Base-by-base conservation (phyloP, 1,284 basidiomycete genomes). In the Fomitopsis schrenkii region DNA sequence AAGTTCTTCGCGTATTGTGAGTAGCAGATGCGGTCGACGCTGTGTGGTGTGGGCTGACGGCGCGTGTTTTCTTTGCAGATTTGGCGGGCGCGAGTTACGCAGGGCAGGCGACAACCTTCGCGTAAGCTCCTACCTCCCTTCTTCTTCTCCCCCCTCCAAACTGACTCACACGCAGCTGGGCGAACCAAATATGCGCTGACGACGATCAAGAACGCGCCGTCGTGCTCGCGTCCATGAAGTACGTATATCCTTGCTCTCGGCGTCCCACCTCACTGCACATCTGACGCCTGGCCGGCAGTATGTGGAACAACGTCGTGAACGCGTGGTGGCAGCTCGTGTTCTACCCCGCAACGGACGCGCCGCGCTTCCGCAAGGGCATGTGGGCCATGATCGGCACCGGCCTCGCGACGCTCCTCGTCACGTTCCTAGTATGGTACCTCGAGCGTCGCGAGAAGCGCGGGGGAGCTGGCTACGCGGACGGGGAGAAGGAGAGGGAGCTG, bases 161-260 rank as follows among this genome's bases (percentile, higher is more conserved):
- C 2, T 22, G 22, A 22, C n/a, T 19, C 12, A 33, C 10, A 22
- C 28, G 28, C 58, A 77, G 84, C n/a, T 87, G 87, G 87, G 85
- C 85, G 36, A 89, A 90, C 70, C 84, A 88, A 69, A 85, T 88
- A 61, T 87, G 87, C 59, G 80, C 83, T 14, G 85, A 87, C 65
- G 85, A 89, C 68, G 76, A 84, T 68, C 85, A 85, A 70, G 86
- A 88, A 70, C 80, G 87, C 40, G 84, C 78, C 17, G 77, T 90
- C 53, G 87, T 90, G 17, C 77, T 88, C 35, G 87, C 84, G 36
- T 88, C 86, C 8, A 89, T 88, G 86, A 87, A 88, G 84, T 85
- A 63, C 42, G 77, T 72, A 9, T 33, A 19, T 5, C 17, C 14
- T 58, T 19, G 35, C 58, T 28, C 38, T 41, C 53, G n/a, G 35